Evolutionary conservation across 345 rosid species (phyloP).

Genomic region (Citrus sinensis): DVS_A1.0 CM039164.1:17135001-17135500

Average conservation of each 20-base stretch:
- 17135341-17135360: neutral
- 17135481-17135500: neutral
- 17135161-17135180: neutral
- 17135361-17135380: neutral
- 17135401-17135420: neutral
- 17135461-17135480: neutral
- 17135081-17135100: too few species aligned
- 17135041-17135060: too few species aligned
- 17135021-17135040: too few species aligned
- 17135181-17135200: neutral
- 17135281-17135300: neutral
- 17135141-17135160: neutral
- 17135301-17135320: neutral
- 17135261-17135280: neutral
- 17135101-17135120: neutral
- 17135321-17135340: neutral
- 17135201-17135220: slow-evolving; percentile 1
- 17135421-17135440: neutral
- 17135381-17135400: neutral
- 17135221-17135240: neutral
- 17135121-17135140: neutral
- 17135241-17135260: neutral
- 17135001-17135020: too few species aligned
- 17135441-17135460: neutral
- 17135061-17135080: too few species aligned